Evolutionary conservation across 73 alveolate species (phyloP), one percentile per base, ranked within the genome.

Genomic region (Paramecium sexaurelia): DNA sequence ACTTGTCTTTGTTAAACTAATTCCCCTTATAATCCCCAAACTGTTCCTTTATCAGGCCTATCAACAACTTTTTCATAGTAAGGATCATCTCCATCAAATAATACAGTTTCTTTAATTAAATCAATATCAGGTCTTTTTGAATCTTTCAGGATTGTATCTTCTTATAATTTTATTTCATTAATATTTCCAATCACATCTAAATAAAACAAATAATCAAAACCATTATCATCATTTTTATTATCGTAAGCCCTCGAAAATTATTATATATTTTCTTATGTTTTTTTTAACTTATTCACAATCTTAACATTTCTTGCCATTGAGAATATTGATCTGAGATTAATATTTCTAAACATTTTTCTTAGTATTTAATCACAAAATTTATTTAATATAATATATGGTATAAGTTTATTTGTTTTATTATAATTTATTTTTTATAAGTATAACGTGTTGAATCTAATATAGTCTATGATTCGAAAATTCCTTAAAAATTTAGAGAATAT

Each of bases 11-110:
- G 7, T 45, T 37, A 9, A 27, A 78, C 43, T 22, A 88, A 36
- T 41, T 88, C 75, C 6, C 94, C 94, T 29, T 82, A 20, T 17
- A 88, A 82, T 55, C 94, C 94, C 94, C 94, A 88, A 8, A 88
- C 94, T 24, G 51, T 61, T 88, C 94, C 94, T 40, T 88, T 88
- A 26, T 88, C 78, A 17, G 94, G 94, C 24, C 94, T 75, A 26
- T 88, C 87, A 10, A 88, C 94, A 8, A 88, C 91, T 69, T 88
- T 88, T 61, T 88, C 94, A 22, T 24, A 67, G 26, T 41, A 88
- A 17, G 94, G 94, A 69, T 88, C 94, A 68, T 88, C 94, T 27
- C 94, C 94, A 24, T 88, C 84, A 88, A 41, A 88, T 29, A 88
- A 43, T 1, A 88, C 91, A 20, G 91, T 88, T 8, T 88, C 90